Base-by-base conservation (phyloP, 1,284 basidiomycete genomes). In the Pascua sp. region DNA sequence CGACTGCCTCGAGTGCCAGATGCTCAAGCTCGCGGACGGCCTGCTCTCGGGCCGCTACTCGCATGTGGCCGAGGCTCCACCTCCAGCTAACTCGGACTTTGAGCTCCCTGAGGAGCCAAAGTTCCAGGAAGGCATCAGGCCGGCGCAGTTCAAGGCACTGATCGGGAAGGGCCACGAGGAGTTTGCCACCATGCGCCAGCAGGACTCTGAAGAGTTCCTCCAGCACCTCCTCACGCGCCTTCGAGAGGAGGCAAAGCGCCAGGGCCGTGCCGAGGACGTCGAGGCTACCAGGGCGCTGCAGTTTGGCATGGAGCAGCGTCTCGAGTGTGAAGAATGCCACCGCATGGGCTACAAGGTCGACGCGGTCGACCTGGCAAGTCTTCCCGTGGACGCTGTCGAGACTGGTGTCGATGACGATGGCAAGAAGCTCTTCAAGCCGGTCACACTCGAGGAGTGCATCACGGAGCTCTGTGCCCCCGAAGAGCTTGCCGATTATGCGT, bases 171-270 rank as follows among this genome's bases (percentile, higher is more conserved):
- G 91, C 0, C 95, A 98, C 70, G 85, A 86, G 51, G 95, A 98
- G 78, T 98, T 98, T 70, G 83, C 90, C 38, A 98, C 93, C 16
- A 98, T 98, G 94, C 84, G 86, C 46, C 94, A 98, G 77, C 95
- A 98, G 74, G 95, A 99, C 70, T 86, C 94, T 1, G 93, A 97
- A 70, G 95, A 98, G 77, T 98, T 98, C 78, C 82, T 98, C 59
- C 83, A 85, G 53, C 85, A 95, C 75, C 78, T 98, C 10, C 69
- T 98, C 51, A 84, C 83, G 4, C 81, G 84, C 15, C 77, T 96
- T 13, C 81, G 90, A 51, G 78, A 85, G 62, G 82, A 89, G 67
- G 78, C 84, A 47, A 85, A 86, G 69, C 83, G 82, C 62, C 77
- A 77, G 50, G 78, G 67, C 2, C 61, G 75, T 42, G 52, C 48